Conservation (phyloP, 2,329 filamentous ascomycete genomes). For the Venturia effusa region DNA sequence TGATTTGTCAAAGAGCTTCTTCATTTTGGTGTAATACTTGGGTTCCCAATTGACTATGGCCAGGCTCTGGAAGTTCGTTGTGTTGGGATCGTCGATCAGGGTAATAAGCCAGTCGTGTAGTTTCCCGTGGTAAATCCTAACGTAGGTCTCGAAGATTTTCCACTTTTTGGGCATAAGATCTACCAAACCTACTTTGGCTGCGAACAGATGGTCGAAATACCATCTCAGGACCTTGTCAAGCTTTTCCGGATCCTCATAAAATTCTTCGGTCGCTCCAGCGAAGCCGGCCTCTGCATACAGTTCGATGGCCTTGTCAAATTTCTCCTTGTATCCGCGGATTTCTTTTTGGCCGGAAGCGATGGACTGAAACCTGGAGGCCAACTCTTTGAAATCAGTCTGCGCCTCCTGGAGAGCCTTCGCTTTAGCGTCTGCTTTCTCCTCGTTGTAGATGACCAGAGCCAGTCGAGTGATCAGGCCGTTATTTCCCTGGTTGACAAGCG, state of each 20-base stretch:
- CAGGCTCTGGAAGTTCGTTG: conserved; percentile 78
- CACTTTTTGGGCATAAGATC: conserved; percentile 90
- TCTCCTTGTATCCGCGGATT: conserved; percentile 91
- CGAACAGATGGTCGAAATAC: conserved; percentile 97
- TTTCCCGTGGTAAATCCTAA: conserved; percentile 77
- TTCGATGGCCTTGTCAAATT: conserved; percentile 74
- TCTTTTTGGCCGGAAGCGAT: conserved; percentile 90
- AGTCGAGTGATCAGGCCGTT: conserved; percentile 82
- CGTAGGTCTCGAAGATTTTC: conserved; percentile 88
- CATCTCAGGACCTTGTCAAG: conserved; percentile 83
- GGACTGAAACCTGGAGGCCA: conserved; percentile 85
- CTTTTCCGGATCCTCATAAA: conserved; percentile 70
- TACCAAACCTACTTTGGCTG: conserved; percentile 86
- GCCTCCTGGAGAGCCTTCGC: conserved; percentile 88
- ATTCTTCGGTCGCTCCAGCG: conserved; percentile 57
- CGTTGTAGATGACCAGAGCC: conserved; percentile 84
- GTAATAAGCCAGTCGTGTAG: conserved; percentile 91
- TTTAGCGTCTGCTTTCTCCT: conserved; percentile 92
- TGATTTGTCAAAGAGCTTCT: conserved; percentile 60
- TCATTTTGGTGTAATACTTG: conserved; percentile 94
- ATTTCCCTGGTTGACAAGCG: conserved; percentile 75
- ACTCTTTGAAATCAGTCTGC: conserved; percentile 88
- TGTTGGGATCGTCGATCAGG: conserved; percentile 72
- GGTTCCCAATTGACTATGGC: conserved; percentile 76
- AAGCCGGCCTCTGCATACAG: conserved; percentile 66